Base-by-base conservation (phyloP, 176 grass and related monocot species). In the Cenchrus americanus region DNA sequence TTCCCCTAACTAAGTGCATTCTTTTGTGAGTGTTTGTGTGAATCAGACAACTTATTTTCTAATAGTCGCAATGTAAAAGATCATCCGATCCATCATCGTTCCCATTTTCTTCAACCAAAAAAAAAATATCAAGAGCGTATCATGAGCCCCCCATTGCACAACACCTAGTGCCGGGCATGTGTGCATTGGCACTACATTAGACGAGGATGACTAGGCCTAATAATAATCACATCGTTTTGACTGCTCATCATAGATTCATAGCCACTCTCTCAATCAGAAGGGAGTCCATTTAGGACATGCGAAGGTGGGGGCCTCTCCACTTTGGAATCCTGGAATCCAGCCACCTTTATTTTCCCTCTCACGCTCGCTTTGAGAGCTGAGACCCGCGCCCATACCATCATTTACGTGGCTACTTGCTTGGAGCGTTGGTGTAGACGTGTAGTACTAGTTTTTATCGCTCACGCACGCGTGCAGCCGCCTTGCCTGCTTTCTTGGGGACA, bases 381-480 rank as follows among this genome's bases (percentile, higher is more conserved):
- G 51, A 30, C 27, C 46, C 22, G 3, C 14, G 51, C 17, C 62
- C 5, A 34, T 6, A 78, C 57, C 66, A 80, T 79, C 66, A 72
- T 43, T 49, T 73, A 53, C 37, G 23, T 72, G 24, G 17, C 61
- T n/a, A n/a, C n/a, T n/a, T n/a, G n/a, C 9, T 41, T 6, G 57
- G 8, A 14, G 55, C 41, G 37, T 48, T 48, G 4, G 75, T 41
- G 71, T 76, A n/a, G n/a, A n/a, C n/a, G n/a, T n/a, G n/a, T n/a
- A n/a, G n/a, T n/a, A 30, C 27, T 30, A 30, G 27, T 30, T 30
- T 30, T 43, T 86, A 63, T 52, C 1, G 14, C 52, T 49, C 72
- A 82, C 27, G 34, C 34, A 3, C 32, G 79, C 86, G 73, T 71
- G 65, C 73, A 42, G 19, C 86, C 50, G 19, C 80, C 50, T 30